phyloP scores from a whole-genome alignment of 805 yeast species.

The Kodamaea sagamina region DNA sequence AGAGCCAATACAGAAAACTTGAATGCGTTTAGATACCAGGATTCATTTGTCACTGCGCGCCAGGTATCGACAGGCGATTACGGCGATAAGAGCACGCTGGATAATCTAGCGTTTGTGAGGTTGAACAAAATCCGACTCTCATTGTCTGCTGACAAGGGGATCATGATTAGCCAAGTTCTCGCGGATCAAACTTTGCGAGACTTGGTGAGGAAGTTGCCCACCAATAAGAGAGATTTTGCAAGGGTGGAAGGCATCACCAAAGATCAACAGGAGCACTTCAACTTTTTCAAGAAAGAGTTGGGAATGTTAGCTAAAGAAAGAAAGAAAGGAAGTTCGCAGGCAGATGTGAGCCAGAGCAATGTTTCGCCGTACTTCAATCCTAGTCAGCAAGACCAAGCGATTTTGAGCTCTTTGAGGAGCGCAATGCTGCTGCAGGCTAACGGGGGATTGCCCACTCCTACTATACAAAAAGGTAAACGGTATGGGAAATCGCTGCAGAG shows the following conservation, averaged over 20 bases:
- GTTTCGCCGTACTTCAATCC: slow-evolving; percentile 10
- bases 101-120: slow-evolving; percentile 17
- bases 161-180: slow-evolving; percentile 24
- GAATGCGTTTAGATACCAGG: slow-evolving; percentile 22
- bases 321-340: slow-evolving; percentile 19
- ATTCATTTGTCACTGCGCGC: slow-evolving; percentile 30
- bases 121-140: slow-evolving; percentile 45
- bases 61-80: slow-evolving; percentile 16
- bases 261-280: slow-evolving; percentile 35
- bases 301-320: slow-evolving; percentile 34
- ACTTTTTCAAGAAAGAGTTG: slow-evolving; percentile 41
- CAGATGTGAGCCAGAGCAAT: slow-evolving; percentile 2
- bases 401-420: slow-evolving; percentile 13
- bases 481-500: slow-evolving; percentile 2
- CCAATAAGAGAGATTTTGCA: slow-evolving; percentile 47
- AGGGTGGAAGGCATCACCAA: slow-evolving; percentile 37
- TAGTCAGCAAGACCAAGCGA: slow-evolving; percentile 14
- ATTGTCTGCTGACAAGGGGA: slow-evolving; percentile 43
- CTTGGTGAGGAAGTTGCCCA: slow-evolving; percentile 58
- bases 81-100: slow-evolving; percentile 9
- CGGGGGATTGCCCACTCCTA: slow-evolving; percentile 7
- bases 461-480: neutral
- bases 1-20: slow-evolving; percentile 13
- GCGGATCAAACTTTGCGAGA: slow-evolving; percentile 46
- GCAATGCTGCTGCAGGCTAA: slow-evolving; percentile 9